Base-by-base conservation (phyloP, 2,329 filamentous ascomycete species). In the Cadophora sp. region DNA sequence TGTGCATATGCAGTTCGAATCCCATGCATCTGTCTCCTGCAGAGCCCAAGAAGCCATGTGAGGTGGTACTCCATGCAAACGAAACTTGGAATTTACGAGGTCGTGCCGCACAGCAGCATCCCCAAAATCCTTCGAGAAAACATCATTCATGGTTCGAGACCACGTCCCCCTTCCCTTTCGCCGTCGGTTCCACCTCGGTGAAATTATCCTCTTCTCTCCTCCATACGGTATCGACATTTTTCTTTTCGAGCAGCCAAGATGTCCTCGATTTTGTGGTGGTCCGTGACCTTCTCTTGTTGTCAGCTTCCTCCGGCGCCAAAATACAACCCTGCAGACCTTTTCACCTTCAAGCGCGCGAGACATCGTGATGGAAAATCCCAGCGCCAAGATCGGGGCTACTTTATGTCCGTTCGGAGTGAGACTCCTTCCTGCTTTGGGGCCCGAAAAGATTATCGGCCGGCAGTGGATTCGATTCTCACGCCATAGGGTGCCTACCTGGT, bases 41-140 rank as follows among this genome's bases (percentile, higher is more conserved):
- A 56, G 33, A 41, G 30, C 9, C 33, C n/a, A 39, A 56, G 36
- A 39, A 22, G 11, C n/a, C n/a, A 20, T 48, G 45, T 20, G 18
- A 20, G 11, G 27, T 3, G 27, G n/a, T n/a, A n/a, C n/a, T n/a
- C 27, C 4, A 30, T 30, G 27, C 27, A 6, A 13, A 27, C 9
- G 5, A 58, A 58, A 20, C 33, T 24, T 58, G 55, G 50, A 53
- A n/a, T 43, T 43, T 43, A 58, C 55, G 33, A 58, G 20, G 55
- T 33, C 36, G 55, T 58, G 33, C 55, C 55, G 22, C 55, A 41
- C n/a, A 58, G 36, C 33, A 58, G 55, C 33, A 41, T 24, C 11
- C 20, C 41, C 5, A 55, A 4, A 58, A 24, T 41, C 53, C 55
- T 58, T 58, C 55, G 55, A 58, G 55, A 41, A 41, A 58, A 43